Conservation (phyloP, 805 yeast species). For the Yamadazyma kitorensis region DNA sequence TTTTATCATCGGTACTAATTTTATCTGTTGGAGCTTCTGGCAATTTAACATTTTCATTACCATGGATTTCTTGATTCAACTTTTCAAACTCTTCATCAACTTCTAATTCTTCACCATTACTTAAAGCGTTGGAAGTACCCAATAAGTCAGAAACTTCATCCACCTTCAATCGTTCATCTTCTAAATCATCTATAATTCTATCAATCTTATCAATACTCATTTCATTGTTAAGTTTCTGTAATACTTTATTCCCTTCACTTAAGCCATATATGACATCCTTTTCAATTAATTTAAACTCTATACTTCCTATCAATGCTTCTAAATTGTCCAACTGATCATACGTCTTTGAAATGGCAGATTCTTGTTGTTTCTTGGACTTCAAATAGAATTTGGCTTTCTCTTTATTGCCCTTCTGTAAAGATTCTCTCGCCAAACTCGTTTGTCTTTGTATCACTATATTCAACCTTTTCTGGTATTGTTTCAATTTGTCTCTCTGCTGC, state of each 20-base stretch:
- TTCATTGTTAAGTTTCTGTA: conserved; percentile 74
- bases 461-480: conserved; percentile 66
- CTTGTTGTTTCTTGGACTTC: conserved; percentile 79
- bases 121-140: conserved; percentile 37
- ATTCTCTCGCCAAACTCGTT: conserved; percentile 53
- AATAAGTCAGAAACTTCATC: conserved; percentile 63
- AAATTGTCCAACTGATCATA: conserved; percentile 75
- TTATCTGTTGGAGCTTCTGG: conserved; percentile 6
- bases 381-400: conserved; percentile 66
- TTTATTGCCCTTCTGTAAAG: conserved; percentile 51
- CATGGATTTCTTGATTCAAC: conserved; percentile 45
- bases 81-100: conserved; percentile 61
- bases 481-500: conserved; percentile 80
- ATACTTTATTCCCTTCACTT: conserved; percentile 73
- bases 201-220: conserved; percentile 79
- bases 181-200: conserved; percentile 75
- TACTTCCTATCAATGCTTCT: conserved; percentile 72
- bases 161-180: conserved; percentile 78
- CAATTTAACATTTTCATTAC: conserved; percentile 8
- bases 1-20: not conserved
- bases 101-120: conserved; percentile 53
- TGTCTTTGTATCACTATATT: conserved; percentile 59
- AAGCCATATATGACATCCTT: conserved; percentile 80
- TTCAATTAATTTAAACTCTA: conserved; percentile 89
- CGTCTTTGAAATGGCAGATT: conserved; percentile 64